A percentile compares a stretch with the other conserved stretches of the same genome.
Conservation (phyloP, 352 stramenopile species). For the Phytophthora sansomeana region DNA sequence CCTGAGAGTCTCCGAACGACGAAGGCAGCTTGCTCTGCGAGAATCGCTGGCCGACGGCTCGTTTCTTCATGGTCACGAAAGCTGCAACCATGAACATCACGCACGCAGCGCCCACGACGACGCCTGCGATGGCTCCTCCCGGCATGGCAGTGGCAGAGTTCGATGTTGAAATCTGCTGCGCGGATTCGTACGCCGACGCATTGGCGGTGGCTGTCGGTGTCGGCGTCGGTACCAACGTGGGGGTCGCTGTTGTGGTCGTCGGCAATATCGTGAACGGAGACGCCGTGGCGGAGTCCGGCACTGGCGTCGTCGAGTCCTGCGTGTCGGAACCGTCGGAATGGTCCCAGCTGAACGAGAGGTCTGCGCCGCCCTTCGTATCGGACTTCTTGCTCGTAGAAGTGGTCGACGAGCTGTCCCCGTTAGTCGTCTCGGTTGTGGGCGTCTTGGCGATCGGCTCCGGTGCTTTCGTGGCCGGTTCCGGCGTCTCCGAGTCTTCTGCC, state of each 20-base stretch:
- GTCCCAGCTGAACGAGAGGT: constrained; percentile 9
- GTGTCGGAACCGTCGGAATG: constrained; percentile 11
- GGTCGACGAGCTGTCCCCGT: neutral
- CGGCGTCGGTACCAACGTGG: neutral
- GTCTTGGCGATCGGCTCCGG: neutral
- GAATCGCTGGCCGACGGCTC: constrained; percentile 3
- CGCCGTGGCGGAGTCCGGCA: constrained; percentile 5
- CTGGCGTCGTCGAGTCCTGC: constrained; percentile 14
- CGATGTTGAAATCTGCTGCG: constrained; percentile 14
- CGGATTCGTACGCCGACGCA: constrained; percentile 30
- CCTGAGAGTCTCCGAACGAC: constrained; percentile 21
- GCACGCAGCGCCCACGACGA: constrained; percentile 26
- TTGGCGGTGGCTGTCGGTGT: constrained; percentile 21
- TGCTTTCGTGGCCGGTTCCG: constrained; percentile 2
- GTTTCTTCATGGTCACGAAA: constrained; percentile 17
- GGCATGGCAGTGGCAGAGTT: constrained; percentile 2
- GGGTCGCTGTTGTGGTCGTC: neutral
- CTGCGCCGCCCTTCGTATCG: neutral
- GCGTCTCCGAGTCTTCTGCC: constrained; percentile 1
- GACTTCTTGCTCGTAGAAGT: constrained; percentile 4
- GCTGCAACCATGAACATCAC: constrained; percentile 29
- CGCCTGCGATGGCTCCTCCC: constrained; percentile 22
- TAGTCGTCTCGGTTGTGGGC: neutral
- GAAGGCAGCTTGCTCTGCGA: constrained; percentile 27
- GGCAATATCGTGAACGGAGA: constrained; percentile 9